A percentile compares a stretch with the other conserved stretches of the same genome.
phyloP scores from a whole-genome alignment of 2,329 filamentous ascomycete genomes.

The Alternaria arbusti region DNA sequence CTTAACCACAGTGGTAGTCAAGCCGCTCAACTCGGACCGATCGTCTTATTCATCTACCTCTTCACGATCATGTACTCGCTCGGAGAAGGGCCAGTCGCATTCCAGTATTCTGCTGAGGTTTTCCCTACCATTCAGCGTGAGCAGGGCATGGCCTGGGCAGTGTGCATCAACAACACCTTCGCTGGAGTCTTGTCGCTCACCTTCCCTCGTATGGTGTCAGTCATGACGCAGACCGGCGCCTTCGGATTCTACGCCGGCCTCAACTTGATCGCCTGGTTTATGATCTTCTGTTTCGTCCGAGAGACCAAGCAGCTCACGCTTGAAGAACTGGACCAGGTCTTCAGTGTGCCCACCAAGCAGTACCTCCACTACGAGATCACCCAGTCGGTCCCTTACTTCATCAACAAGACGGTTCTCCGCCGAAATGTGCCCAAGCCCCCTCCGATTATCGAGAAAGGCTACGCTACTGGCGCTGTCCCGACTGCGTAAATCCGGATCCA shows the following conservation, averaged over 20 bases:
- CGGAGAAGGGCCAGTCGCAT: constrained; percentile 59
- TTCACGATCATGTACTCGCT: constrained; percentile 42
- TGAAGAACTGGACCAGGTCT: constrained; percentile 48
- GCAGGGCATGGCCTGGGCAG: constrained; percentile 51
- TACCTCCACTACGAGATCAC: constrained; percentile 50
- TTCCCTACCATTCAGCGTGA: constrained; percentile 50
- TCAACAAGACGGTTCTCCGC: constrained; percentile 50
- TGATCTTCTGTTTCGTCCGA: constrained; percentile 50
- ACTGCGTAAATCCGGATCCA: not conserved
- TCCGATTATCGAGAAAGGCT: constrained; percentile 46
- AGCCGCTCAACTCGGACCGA: constrained; percentile 40
- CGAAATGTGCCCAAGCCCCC: constrained; percentile 48
- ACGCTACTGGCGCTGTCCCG: not conserved
- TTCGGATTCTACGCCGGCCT: constrained; percentile 52
- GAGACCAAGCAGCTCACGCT: constrained; percentile 50
- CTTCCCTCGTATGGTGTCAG: constrained; percentile 48
- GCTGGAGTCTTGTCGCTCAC: constrained; percentile 46
- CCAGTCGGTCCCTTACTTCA: constrained; percentile 51
- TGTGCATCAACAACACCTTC: constrained; percentile 54
- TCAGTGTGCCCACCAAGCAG: constrained; percentile 43
- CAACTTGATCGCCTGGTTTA: constrained; percentile 49
- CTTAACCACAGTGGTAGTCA: constrained; percentile 29
- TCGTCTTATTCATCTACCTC: constrained; percentile 36
- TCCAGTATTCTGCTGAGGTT: constrained; percentile 49
- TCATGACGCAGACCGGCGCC: constrained; percentile 48